Base-by-base conservation (phyloP, 805 yeast genomes). In the Saccharomycopsis fodiens region DNA sequence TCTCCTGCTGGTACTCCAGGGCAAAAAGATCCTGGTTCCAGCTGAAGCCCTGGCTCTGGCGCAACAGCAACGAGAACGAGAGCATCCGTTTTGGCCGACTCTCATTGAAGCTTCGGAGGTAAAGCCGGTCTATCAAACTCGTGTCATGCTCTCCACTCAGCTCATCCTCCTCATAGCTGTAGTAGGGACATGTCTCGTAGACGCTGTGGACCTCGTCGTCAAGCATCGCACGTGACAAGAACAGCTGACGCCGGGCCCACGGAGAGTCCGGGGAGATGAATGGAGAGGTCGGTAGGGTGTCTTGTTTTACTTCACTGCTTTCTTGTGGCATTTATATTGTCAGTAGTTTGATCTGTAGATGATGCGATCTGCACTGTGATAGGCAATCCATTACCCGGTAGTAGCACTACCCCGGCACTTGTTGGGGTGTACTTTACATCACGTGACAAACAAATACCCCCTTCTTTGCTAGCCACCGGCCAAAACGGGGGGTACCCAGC, bases 11-110 rank as follows among this genome's bases (percentile, higher is more conserved):
- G 58, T 77, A 79, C 23, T 80, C 79, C 1, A 80, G 68, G 2
- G 87, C 89, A 68, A 82, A 83, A 39, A 82, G 62, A 55, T 82
- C 89, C 56, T 82, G 89, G 58, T 83, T 82, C 76, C 86, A 83
- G 2, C 74, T 61, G 55, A 82, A 83, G 2, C 93, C 93, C 57
- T 83, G 89, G 27, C 82, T 73, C 55, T 81, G 83, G 20, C 67
- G 69, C 34, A 79, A 62, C 13, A 74, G 68, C 31, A 79, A 67
- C 13, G 70, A 64, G 45, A 57, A 68, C 1, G 65, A 52, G 4
- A 72, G 37, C 63, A n/a, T 59, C 54, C 25, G 57, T 10, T 25
- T 25, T 25, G 29, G 29, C 40, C 12, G 34, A 25, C 29, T 10
- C 17, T n/a, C 35, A 29, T 19, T 41, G 15, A 15, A 23, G 15